phyloP scores from a whole-genome alignment of 1,139 yeast genomes.

The Sugiyamaella novakii region DNA sequence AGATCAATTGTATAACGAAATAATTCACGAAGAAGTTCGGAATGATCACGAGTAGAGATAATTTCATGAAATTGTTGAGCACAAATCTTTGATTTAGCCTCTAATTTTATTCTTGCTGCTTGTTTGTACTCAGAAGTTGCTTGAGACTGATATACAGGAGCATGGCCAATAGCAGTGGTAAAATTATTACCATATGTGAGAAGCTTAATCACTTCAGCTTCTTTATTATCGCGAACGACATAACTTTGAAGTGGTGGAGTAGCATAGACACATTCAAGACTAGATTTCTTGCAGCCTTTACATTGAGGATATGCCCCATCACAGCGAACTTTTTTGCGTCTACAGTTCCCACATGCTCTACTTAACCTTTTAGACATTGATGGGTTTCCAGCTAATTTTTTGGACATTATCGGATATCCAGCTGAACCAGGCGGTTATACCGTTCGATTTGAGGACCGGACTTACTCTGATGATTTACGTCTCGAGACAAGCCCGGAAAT shows the following conservation, averaged over 20 bases:
- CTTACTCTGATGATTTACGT: no score
- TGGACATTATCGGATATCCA: no score
- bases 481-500: neutral
- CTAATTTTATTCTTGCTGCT: slow-evolving; percentile 7
- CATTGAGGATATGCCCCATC: slow-evolving; percentile 20
- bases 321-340: slow-evolving; percentile 19
- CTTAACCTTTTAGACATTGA: slow-evolving; percentile 16
- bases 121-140: slow-evolving; percentile 15
- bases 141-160: slow-evolving; percentile 15
- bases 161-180: slow-evolving; percentile 19
- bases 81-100: neutral
- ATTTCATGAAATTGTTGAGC: slow-evolving; percentile 9
- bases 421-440: slow-evolving; percentile 1
- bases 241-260: slow-evolving; percentile 21
- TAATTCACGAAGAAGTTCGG: slow-evolving; percentile 8
- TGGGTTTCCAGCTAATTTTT: no score
- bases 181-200: slow-evolving; percentile 15
- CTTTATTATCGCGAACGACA: slow-evolving; percentile 12
- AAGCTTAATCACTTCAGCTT: slow-evolving; percentile 14
- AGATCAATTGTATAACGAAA: slow-evolving; percentile 11
- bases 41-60: slow-evolving; percentile 10
- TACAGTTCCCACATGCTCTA: slow-evolving; percentile 19
- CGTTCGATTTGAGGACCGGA: no score
- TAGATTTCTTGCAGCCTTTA: slow-evolving; percentile 14
- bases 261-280: slow-evolving; percentile 12